These are phyloP conservation scores for Fagus crenata DNA, from an alignment of 306 rosid species.

Conservation along the genomic window DNA sequence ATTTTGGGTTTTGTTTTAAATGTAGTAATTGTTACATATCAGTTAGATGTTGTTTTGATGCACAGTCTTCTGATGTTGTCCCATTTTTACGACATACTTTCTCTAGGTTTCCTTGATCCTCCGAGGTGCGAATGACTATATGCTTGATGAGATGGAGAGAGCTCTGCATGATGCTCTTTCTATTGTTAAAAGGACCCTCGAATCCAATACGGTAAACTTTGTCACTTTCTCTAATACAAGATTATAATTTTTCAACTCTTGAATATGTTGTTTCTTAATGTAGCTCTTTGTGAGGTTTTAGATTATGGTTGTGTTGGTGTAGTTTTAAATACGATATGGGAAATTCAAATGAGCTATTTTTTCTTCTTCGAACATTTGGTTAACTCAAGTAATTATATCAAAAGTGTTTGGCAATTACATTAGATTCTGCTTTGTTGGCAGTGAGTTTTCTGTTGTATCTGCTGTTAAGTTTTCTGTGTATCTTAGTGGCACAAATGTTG, in stretches of 20 bases:
- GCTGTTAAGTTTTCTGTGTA: not conserved
- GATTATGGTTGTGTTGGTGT: not conserved
- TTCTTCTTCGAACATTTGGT: not conserved
- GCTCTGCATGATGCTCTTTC: conserved; percentile 89
- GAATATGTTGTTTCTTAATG: not conserved
- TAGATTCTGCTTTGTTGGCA: not conserved
- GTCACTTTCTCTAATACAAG: conserved; percentile 1
- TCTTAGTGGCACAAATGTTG: not conserved
- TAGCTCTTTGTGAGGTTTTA: not conserved
- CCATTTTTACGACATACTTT: conserved; percentile 2
- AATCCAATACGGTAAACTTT: conserved; percentile 74
- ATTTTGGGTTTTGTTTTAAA: not conserved
- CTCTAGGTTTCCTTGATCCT: conserved; percentile 80
- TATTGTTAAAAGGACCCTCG: conserved; percentile 93
- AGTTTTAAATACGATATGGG: not conserved
- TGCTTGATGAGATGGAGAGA: conserved; percentile 99
- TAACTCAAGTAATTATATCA: not conserved
- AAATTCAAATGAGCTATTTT: too few species aligned
- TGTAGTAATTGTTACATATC: not conserved
- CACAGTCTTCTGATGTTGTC: not conserved
- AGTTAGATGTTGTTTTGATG: conserved; percentile 22
- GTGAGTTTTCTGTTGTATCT: not conserved
- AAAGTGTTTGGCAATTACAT: not conserved
- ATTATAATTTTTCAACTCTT: not conserved
- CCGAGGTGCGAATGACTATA: conserved; percentile 95